Evolutionary conservation across 2,329 filamentous ascomycete genomes (phyloP), one percentile per base, ranked within the genome.

Genomic region (Talaromyces piceae): DNA sequence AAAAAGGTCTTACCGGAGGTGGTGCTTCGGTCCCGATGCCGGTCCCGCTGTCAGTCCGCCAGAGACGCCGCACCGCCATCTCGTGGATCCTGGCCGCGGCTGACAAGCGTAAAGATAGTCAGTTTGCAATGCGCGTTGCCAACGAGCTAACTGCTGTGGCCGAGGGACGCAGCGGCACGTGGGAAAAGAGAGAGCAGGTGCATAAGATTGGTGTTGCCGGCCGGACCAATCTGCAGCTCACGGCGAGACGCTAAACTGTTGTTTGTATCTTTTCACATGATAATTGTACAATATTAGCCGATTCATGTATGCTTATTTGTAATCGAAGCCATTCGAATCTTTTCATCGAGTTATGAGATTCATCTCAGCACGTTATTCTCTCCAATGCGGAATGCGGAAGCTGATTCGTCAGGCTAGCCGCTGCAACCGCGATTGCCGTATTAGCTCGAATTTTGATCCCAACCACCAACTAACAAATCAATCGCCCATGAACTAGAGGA

Each of bases 61-160:
- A 94, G 68, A 80, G 91, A 56, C 78, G 91, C 59, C 79, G 91
- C 50, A 77, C 77, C 47, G 91, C 91, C 2, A 86, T 96, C 58
- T 75, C 80, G 67, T 98, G 93, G 93, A 95, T 98, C 59, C 71
- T 97, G 53, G 84, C 89, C 56, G 79, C 83, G n/a, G 88, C 89
- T 33, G 81, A 81, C 56, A 93, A 90, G 77, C 84, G 86, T 72
- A 81, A 80, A 56, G 86, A 84, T 57, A 79, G 79, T 56, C 82
- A 84, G 67, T 86, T 95, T 63, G 85, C 89, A 9, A 77, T 85
- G 61, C 79, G 87, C 50, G 79, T 97, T 55, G 90, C 88, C 1
- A 85, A 91, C 65, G 91, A 96, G 77, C 75, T 97, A 54, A 78
- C 97, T 50, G 80, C 86, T 30, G 87, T 97, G 23, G 84, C 94